Conservation (phyloP, 2,329 filamentous ascomycete genomes). For the Trichophyton benhamiae region DNA sequence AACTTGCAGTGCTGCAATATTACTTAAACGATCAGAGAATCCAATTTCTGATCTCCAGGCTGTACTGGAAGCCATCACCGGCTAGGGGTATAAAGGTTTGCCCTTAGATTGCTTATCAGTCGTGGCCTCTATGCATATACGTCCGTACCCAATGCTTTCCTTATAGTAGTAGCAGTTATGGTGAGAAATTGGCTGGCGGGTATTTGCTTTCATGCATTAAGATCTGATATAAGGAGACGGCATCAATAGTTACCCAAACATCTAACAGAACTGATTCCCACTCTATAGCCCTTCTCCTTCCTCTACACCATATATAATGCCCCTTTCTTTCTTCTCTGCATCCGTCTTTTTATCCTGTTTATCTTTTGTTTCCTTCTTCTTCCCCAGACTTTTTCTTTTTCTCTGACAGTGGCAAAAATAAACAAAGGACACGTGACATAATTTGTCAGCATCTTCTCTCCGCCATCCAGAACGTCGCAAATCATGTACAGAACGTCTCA, state of each 20-base stretch:
- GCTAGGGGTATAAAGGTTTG: neutral
- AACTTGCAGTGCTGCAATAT: conserved; percentile 51
- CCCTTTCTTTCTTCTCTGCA: neutral
- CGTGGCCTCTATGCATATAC: neutral
- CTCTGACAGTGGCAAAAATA: neutral
- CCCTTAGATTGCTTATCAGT: neutral
- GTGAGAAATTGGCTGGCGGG: neutral
- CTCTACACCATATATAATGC: neutral
- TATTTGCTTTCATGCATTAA: neutral
- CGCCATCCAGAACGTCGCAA: neutral
- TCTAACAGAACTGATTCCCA: neutral
- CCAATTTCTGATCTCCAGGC: conserved; percentile 43
- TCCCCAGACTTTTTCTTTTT: neutral
- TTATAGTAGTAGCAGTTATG: neutral
- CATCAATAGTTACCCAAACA: neutral
- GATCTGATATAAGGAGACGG: neutral
- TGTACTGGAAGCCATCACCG: neutral
- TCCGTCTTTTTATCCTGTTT: neutral
- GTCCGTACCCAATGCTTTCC: neutral
- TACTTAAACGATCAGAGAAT: conserved; percentile 50
- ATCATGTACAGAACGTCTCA: neutral
- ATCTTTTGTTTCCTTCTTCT: neutral
- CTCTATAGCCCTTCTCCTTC: neutral
- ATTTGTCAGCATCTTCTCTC: neutral
- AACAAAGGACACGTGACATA: neutral